A percentile compares a stretch with the other conserved stretches of the same genome.
These are phyloP conservation scores for Fusarium udum DNA, from an alignment of 2,329 filamentous ascomycete genomes.

Conservation along the genomic window DNA sequence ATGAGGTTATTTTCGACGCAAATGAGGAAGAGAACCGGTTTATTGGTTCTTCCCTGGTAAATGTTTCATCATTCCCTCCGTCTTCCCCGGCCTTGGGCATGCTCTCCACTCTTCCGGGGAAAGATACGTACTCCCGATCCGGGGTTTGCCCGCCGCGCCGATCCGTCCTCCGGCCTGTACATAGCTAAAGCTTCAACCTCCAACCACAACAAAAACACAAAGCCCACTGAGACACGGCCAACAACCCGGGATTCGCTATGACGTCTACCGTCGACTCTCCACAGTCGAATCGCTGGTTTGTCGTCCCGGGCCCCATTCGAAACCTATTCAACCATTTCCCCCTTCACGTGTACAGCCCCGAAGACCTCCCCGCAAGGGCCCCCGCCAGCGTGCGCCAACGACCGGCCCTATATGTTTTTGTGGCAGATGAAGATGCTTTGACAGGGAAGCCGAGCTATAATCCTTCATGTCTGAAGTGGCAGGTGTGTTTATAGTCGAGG, in stretches of 20 bases:
- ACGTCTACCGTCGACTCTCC: conserved; percentile 17
- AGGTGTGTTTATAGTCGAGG: conserved; percentile 65
- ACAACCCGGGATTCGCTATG: conserved; percentile 15
- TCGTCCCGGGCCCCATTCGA: conserved; percentile 79
- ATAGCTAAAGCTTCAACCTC: conserved; percentile 24
- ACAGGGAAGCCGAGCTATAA: conserved; percentile 81
- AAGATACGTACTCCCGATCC: conserved; percentile 32
- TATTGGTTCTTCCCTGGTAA: not conserved
- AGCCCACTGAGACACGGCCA: not conserved
- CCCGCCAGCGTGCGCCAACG: conserved; percentile 51
- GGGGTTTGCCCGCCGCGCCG: conserved; percentile 34
- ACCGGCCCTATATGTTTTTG: conserved; percentile 80
- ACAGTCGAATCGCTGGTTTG: conserved; percentile 54
- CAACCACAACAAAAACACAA: not conserved
- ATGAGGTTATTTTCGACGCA: not conserved
- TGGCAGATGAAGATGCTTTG: conserved; percentile 68
- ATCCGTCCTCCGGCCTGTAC: conserved; percentile 19
- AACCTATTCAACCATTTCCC: conserved; percentile 87
- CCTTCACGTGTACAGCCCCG: conserved; percentile 76
- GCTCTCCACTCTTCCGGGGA: not conserved
- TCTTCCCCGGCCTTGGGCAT: not conserved
- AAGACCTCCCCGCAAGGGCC: conserved; percentile 75
- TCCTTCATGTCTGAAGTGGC: conserved; percentile 94
- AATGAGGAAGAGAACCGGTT: not conserved
- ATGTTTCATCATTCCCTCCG: not conserved